These are phyloP conservation scores for Termitomyces sp. DNA, from an alignment of 768 basidiomycete species.

Conservation along the genomic window DNA sequence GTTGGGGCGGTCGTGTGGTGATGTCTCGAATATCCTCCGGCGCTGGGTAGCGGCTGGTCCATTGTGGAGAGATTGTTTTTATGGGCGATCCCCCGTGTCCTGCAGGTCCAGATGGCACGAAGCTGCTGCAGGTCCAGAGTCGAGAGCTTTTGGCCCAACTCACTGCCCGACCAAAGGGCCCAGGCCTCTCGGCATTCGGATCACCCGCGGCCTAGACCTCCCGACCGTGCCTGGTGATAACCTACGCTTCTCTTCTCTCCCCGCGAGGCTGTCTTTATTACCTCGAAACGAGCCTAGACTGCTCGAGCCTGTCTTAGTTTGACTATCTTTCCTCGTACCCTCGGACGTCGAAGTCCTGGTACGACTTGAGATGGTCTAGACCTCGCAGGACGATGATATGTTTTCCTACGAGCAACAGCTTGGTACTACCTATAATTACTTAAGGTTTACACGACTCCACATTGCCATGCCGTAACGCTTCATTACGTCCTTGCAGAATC, in stretches of 20 bases:
- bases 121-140: background rate
- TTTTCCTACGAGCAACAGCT: background rate
- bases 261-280: background rate
- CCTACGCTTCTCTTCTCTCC: background rate
- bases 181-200: background rate
- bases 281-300: background rate
- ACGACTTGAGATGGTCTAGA: background rate
- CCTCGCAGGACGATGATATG: background rate
- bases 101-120: slow-evolving; percentile 2
- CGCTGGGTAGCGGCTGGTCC: background rate
- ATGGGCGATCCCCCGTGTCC: background rate
- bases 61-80: background rate
- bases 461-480: background rate
- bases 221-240: background rate
- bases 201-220: background rate
- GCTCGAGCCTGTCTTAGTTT: background rate
- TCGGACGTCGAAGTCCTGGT: background rate
- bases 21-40: slow-evolving; percentile 2
- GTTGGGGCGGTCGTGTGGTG: background rate
- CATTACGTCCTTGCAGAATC: background rate
- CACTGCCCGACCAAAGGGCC: background rate
- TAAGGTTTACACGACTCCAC: background rate
- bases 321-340: background rate
- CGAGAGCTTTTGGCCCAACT: background rate
- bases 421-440: background rate